Evolutionary conservation across 352 stramenopile genomes (phyloP).

Genomic region (Phytophthora melonis): DNA sequence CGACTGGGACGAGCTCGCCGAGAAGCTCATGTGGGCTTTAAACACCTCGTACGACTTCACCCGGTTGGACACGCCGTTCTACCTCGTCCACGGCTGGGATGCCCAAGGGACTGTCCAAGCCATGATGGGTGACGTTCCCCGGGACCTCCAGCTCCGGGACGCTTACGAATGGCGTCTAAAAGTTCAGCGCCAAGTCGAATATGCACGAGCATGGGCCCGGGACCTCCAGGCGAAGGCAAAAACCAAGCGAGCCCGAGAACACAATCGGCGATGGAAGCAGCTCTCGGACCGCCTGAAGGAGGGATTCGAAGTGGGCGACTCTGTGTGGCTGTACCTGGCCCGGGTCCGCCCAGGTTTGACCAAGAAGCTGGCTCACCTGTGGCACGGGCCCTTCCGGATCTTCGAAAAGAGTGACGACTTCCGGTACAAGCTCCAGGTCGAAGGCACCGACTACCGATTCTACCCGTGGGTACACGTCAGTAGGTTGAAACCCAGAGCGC

Average conservation of each 20-base stretch:
- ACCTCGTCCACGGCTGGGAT: conserved; percentile 31
- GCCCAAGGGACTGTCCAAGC: conserved; percentile 14
- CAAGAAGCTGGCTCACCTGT: conserved; percentile 14
- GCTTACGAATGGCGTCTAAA: conserved; percentile 13
- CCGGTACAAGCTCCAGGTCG: not conserved
- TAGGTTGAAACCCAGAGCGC: not conserved
- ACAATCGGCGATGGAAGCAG: conserved; percentile 3
- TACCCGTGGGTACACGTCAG: conserved; percentile 3
- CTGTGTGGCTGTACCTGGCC: conserved; percentile 12
- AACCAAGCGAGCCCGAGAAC: not conserved
- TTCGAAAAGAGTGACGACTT: not conserved
- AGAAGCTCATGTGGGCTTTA: conserved; percentile 35
- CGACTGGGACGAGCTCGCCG: conserved; percentile 43
- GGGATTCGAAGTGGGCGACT: not conserved
- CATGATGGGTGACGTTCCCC: not conserved
- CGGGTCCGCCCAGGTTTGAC: conserved; percentile 1
- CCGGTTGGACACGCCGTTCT: conserved; percentile 18
- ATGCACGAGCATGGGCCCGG: conserved; percentile 4
- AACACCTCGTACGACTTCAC: conserved; percentile 31
- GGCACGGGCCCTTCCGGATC: conserved; percentile 9
- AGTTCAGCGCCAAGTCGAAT: conserved; percentile 7
- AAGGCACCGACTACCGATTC: conserved; percentile 1
- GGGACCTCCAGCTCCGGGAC: conserved; percentile 1
- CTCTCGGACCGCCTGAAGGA: conserved; percentile 2
- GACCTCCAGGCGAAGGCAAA: conserved; percentile 16